Evolutionary conservation across 108 stramenopile genomes (phyloP), one percentile per base, ranked within the genome.

Genomic region (Epithemia pelagica): DNA sequence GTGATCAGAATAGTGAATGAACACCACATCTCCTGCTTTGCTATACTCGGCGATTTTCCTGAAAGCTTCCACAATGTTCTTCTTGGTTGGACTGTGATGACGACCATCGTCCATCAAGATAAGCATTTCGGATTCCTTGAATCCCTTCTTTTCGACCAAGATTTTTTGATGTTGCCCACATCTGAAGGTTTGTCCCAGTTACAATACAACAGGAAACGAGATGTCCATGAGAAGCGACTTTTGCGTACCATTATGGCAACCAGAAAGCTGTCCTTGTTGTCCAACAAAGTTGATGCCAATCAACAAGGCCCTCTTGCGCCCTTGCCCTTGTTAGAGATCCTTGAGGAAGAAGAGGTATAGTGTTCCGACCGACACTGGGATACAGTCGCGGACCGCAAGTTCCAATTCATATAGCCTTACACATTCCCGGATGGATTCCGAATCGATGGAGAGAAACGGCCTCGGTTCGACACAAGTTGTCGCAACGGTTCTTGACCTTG

Each of bases 41-140:
- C 79, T 84, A 58, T 90, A 88, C 46, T 84, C 71, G 0, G 86
- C 81, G 28, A 92, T 71, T 54, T 82, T 80, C 52, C 84, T 78
- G 56, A 86, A 89, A 22, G 90, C 91, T 28, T 83, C 75, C 53
- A 89, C 72, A 59, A 96, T 90, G 60, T 89, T 90, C 23, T 73
- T 65, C 56, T 69, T 73, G 8, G 91, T 94, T 22, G 91, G 91
- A 46, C 24, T 28, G 53, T 86, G 79, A 64, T 83, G 74, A 28
- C 67, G 52, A 10, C 82, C 90, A 68, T 97, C 96, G 72, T 97
- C 96, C 92, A 96, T 94, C 52, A 97, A 70, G 61, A 97, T 82
- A 7, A 85, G 75, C 75, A 95, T 85, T 59, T 89, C 78, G 22
- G 71, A 73, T 61, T 87, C 82, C n/a, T 66, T 33, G 70, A 95